These are phyloP conservation scores for Tuber magnatum DNA, from an alignment of 495 filamentous ascomycete genomes.

Conservation along the genomic window DNA sequence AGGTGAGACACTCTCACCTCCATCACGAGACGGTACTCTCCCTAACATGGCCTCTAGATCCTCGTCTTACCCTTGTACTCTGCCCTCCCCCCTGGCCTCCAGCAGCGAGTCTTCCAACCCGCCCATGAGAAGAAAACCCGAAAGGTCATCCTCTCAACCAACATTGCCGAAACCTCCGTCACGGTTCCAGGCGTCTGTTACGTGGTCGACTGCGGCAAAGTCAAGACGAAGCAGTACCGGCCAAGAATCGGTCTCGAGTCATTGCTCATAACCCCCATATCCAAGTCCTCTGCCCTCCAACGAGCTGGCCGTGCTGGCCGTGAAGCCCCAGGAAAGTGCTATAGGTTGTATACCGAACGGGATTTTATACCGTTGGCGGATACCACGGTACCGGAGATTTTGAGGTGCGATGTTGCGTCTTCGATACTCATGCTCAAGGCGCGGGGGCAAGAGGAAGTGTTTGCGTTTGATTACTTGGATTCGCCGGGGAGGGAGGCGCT, in stretches of 20 bases:
- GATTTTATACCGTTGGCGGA: constrained; percentile 65
- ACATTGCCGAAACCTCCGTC: constrained; percentile 96
- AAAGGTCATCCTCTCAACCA: constrained; percentile 88
- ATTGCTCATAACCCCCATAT: constrained; percentile 82
- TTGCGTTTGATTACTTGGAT: constrained; percentile 79
- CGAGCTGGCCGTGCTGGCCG: constrained; percentile 85
- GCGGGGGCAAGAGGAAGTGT: constrained; percentile 72
- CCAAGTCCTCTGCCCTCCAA: constrained; percentile 87
- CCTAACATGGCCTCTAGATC: constrained; percentile 38
- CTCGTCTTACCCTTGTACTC: constrained; percentile 66
- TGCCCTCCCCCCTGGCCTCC: constrained; percentile 64
- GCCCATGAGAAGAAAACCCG: constrained; percentile 63
- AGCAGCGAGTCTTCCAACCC: constrained; percentile 77
- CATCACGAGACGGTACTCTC: constrained; percentile 41
- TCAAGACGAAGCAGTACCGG: constrained; percentile 88
- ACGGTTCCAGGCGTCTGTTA: constrained; percentile 88
- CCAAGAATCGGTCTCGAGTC: constrained; percentile 81
- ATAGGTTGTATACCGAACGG: constrained; percentile 77
- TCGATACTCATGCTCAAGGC: constrained; percentile 93
- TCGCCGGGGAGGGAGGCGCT: constrained; percentile 68
- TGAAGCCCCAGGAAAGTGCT: constrained; percentile 86
- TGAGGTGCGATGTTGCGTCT: constrained; percentile 77
- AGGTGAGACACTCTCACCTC: constrained; percentile 50
- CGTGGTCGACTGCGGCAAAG: constrained; percentile 89
- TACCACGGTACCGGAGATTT: constrained; percentile 76